These are phyloP conservation scores for Knoxia roxburghii DNA, from an alignment of 257 asterid species.

Conservation along the genomic window DNA sequence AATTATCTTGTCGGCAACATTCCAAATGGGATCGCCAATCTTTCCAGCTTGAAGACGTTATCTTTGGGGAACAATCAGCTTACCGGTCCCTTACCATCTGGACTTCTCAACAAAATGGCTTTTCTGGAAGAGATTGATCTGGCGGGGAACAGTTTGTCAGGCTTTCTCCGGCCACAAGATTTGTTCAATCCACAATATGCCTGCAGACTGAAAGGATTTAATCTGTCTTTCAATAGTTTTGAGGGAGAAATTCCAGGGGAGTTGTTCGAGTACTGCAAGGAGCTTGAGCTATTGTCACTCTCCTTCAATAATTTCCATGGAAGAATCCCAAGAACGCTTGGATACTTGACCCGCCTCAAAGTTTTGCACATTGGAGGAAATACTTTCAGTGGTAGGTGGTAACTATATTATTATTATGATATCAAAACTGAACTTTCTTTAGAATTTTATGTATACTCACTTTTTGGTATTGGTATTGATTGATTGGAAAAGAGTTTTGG, in stretches of 20 bases:
- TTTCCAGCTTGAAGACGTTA: constrained; percentile 10
- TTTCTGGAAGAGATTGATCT: constrained; percentile 14
- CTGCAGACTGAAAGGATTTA: constrained; percentile 1
- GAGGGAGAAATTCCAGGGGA: constrained; percentile 27
- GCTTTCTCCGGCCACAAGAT: constrained; percentile 18
- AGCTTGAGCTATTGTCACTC: constrained; percentile 23
- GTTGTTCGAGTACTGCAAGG: constrained; percentile 25
- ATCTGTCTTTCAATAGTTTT: constrained; percentile 14
- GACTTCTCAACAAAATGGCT: constrained; percentile 18
- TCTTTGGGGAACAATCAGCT: constrained; percentile 12
- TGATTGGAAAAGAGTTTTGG: no score
- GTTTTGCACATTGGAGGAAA: constrained; percentile 18
- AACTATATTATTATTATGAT: background rate
- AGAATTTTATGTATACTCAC: no score
- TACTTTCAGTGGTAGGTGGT: constrained; percentile 17
- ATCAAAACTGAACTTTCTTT: no score
- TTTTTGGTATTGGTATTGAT: no score
- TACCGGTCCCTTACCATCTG: constrained; percentile 17
- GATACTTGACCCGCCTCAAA: constrained; percentile 16
- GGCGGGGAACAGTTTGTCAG: constrained; percentile 12
- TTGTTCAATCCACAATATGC: constrained; percentile 11
- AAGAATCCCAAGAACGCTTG: constrained; percentile 27
- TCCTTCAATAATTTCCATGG: constrained; percentile 30
- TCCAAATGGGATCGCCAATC: constrained; percentile 22
- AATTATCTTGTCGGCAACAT: constrained; percentile 31